Conservation (phyloP, 106 monocot species). For the Posidonia australis region DNA sequence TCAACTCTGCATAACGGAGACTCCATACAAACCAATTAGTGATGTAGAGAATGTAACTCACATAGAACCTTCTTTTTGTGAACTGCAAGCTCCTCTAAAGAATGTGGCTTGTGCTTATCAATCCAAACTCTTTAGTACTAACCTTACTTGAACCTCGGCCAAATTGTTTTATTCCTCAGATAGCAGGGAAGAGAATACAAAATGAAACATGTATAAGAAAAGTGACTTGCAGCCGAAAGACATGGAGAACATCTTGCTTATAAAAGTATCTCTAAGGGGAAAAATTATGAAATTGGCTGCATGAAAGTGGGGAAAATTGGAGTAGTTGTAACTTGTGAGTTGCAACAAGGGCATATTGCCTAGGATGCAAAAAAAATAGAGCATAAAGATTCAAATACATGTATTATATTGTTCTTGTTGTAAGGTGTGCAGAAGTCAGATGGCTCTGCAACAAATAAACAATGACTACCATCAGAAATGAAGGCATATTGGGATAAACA, state of each 20-base stretch:
- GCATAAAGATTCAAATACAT: too few relatives aligned
- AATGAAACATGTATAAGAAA: background rate
- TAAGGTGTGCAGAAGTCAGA: background rate
- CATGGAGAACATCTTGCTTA: too few relatives aligned
- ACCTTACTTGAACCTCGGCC: constrained; percentile 25
- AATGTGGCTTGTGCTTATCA: constrained; percentile 64
- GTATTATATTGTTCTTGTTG: background rate
- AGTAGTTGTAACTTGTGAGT: too few relatives aligned
- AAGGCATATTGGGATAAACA: constrained; percentile 17
- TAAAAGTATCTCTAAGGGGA: too few relatives aligned
- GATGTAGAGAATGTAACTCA: background rate
- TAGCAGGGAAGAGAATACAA: background rate
- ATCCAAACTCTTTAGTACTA: constrained; percentile 56
- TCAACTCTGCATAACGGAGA: too few relatives aligned
- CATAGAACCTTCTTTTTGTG: constrained; percentile 81
- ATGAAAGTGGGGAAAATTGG: too few relatives aligned
- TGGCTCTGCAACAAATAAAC: background rate
- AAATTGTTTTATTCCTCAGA: background rate
- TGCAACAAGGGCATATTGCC: too few relatives aligned
- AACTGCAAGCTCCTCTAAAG: constrained; percentile 52
- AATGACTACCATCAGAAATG: background rate
- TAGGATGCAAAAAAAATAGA: too few relatives aligned
- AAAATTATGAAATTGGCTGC: too few relatives aligned
- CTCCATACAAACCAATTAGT: too few relatives aligned
- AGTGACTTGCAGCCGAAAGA: too few relatives aligned